Conservation (phyloP, 768 basidiomycete species). For the Boletus sp. region DNA sequence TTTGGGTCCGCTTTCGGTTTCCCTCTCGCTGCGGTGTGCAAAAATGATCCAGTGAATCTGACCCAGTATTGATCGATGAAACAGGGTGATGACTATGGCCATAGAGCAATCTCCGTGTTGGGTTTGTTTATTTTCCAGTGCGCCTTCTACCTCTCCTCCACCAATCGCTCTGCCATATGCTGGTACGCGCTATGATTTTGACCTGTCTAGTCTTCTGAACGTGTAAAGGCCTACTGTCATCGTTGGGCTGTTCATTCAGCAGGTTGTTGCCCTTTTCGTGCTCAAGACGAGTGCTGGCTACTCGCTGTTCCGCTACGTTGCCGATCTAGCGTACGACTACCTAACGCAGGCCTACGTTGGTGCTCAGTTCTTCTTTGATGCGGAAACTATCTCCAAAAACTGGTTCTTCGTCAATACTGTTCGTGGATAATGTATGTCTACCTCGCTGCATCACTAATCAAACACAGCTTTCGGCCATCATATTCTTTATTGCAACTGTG, state of each 20-base stretch:
- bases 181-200: conserved; percentile 49
- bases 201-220: neutral
- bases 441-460: conserved; percentile 15
- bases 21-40: conserved; percentile 50
- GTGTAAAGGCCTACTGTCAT: conserved; percentile 74
- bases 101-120: conserved; percentile 78
- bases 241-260: conserved; percentile 82
- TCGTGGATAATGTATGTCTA: conserved; percentile 22
- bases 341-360: conserved; percentile 65
- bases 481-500: conserved; percentile 92
- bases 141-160: conserved; percentile 69
- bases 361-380: conserved; percentile 81
- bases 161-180: conserved; percentile 58
- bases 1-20: conserved; percentile 90
- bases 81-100: conserved; percentile 67
- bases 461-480: conserved; percentile 65
- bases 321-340: conserved; percentile 78
- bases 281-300: conserved; percentile 83
- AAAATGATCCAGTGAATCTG: neutral
- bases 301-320: conserved; percentile 81
- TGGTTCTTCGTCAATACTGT: conserved; percentile 88
- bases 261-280: conserved; percentile 85
- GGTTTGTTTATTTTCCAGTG: conserved; percentile 80
- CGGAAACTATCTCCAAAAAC: conserved; percentile 57
- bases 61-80: conserved; percentile 13